Conservation (phyloP, 495 filamentous ascomycete species). For the Penicillium simplicissimum region DNA sequence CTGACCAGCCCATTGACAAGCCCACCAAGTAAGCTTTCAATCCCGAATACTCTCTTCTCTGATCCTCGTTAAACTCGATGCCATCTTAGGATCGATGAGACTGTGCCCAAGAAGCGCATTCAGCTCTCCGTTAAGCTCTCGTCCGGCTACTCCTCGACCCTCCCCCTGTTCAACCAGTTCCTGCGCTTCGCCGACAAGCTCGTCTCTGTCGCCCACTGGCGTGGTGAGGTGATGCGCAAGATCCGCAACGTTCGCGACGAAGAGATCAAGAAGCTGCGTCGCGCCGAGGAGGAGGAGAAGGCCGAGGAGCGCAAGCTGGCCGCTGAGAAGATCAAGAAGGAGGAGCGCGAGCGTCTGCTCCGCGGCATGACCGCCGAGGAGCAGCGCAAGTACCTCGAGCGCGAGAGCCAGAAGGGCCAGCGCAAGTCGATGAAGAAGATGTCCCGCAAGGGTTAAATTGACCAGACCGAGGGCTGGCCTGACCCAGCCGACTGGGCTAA, state of each 20-base stretch:
- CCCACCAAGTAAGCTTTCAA: constrained; percentile 69
- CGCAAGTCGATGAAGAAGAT: constrained; percentile 72
- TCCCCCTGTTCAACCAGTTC: constrained; percentile 81
- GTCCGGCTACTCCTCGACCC: constrained; percentile 60
- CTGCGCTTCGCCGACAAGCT: constrained; percentile 81
- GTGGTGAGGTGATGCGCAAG: constrained; percentile 80
- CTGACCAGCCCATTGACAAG: constrained; percentile 88
- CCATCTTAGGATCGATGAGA: constrained; percentile 73
- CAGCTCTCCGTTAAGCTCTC: constrained; percentile 69
- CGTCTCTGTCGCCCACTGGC: constrained; percentile 75
- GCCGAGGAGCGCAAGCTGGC: constrained; percentile 80
- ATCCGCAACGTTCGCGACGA: constrained; percentile 79
- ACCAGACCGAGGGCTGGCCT: neutral
- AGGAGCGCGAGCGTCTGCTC: constrained; percentile 83
- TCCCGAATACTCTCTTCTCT: neutral
- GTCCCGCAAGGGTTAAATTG: constrained; percentile 46
- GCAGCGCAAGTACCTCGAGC: constrained; percentile 93
- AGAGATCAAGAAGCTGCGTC: constrained; percentile 75
- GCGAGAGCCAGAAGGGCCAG: constrained; percentile 80
- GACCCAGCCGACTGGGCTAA: neutral
- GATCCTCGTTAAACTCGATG: neutral
- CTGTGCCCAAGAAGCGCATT: constrained; percentile 80
- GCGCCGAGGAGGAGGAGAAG: constrained; percentile 86
- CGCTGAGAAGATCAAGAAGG: constrained; percentile 84
- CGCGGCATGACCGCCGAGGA: constrained; percentile 86